Conservation (phyloP, 768 basidiomycete genomes). For the Lactifluus volemus region DNA sequence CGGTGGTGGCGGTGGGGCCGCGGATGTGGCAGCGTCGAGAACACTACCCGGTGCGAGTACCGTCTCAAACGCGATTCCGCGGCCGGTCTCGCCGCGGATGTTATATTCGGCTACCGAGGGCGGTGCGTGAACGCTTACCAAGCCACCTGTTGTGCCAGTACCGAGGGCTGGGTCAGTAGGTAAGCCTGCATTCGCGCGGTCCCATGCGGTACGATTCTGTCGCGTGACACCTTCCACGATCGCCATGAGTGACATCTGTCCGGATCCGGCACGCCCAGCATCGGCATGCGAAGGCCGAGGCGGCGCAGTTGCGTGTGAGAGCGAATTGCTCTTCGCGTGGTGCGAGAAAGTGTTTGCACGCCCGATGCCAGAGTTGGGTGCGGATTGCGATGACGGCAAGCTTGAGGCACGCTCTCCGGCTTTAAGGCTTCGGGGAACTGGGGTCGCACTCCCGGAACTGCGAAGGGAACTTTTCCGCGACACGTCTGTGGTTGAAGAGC, state of each 20-base stretch:
- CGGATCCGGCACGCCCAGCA: slow-evolving; percentile 22
- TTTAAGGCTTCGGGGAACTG: neutral
- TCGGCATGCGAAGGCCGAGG: slow-evolving; percentile 4
- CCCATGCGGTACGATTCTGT: slow-evolving; percentile 28
- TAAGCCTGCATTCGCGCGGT: slow-evolving; percentile 9
- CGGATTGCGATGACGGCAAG: neutral
- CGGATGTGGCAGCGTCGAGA: neutral
- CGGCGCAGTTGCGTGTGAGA: neutral
- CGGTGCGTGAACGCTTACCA: slow-evolving; percentile 14
- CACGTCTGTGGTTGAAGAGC: slow-evolving; percentile 7
- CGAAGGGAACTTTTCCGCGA: slow-evolving; percentile 8
- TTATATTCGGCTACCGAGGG: slow-evolving; percentile 15
- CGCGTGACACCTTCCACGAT: slow-evolving; percentile 56
- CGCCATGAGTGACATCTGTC: slow-evolving; percentile 42
- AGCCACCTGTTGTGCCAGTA: neutral
- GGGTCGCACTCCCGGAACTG: neutral
- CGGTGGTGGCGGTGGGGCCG: neutral
- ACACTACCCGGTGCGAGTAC: slow-evolving; percentile 8
- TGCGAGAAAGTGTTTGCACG: neutral
- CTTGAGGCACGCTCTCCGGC: neutral
- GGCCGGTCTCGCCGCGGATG: slow-evolving; percentile 11
- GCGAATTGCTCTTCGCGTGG: neutral
- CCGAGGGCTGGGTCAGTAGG: neutral
- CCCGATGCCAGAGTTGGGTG: neutral
- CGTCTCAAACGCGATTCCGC: slow-evolving; percentile 13